Evolutionary conservation across 306 rosid species (phyloP).

Genomic region (Rosa rugosa): DNA sequence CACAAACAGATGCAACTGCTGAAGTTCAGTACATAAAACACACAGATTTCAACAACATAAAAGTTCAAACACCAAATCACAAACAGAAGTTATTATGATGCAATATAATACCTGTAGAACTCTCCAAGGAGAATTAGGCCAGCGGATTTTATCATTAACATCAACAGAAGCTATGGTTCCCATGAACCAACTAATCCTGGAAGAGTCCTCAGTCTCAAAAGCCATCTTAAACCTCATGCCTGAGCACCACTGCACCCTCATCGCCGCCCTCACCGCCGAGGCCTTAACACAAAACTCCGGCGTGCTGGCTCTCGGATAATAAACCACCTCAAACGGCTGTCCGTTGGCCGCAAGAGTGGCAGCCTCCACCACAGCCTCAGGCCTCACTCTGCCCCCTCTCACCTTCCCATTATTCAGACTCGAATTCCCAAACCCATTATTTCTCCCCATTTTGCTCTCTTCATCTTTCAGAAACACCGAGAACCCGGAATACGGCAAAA

Average conservation of each 20-base stretch:
- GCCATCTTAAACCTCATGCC: conserved; percentile 99
- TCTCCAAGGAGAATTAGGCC: conserved; percentile 99
- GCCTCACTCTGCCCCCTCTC: conserved; percentile 45
- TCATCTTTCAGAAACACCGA: conserved; percentile 62
- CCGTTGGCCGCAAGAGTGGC: conserved; percentile 58
- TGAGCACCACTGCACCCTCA: conserved; percentile 85
- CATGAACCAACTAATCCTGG: conserved; percentile 97
- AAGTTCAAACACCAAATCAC: neutral
- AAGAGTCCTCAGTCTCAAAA: conserved; percentile 97
- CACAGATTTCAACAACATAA: neutral
- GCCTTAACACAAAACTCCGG: conserved; percentile 91
- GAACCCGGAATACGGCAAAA: conserved; percentile 54
- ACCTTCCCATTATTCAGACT: conserved; percentile 27
- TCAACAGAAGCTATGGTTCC: conserved; percentile 89
- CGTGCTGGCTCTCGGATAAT: conserved; percentile 76
- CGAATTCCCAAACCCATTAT: conserved; percentile 47
- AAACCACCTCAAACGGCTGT: conserved; percentile 72
- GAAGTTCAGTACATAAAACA: neutral
- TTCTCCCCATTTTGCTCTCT: conserved; percentile 49
- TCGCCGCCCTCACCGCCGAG: conserved; percentile 62
- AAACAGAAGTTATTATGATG: neutral
- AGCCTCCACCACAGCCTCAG: conserved; percentile 77
- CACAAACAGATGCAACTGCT: neutral
- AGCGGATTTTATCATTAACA: conserved; percentile 72
- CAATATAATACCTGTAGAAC: conserved; percentile 73